Evolutionary conservation across 2,329 filamentous ascomycete species (phyloP), one percentile per base, ranked within the genome.

Genomic region (Trichoderma atroviride): DNA sequence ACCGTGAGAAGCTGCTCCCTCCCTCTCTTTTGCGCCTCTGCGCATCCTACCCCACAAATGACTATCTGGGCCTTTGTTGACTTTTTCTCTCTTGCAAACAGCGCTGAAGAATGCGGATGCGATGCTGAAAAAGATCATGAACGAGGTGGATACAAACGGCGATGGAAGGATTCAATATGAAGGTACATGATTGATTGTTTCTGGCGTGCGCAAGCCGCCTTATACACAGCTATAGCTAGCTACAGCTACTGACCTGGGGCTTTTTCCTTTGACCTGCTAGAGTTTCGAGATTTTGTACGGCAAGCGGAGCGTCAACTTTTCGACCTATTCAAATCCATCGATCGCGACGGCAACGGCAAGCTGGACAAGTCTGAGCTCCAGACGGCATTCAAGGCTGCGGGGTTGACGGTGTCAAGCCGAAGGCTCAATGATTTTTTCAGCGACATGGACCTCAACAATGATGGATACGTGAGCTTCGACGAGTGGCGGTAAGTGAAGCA

Each of bases 161-260:
- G 94, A 98, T 79, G 93, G 95, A 72, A 91, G 89, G 76, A 98
- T 99, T 75, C 91, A 96, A 80, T 97, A 93, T 79, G 88, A 94
- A 82, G 93, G 93, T 96, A 85, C 78, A 86, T 76, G 71, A 67
- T 31, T 40, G 16, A 67, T 22, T 59, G 55, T 35, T 50, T 11
- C 22, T 67, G 63, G 53, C 55, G 55, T 13, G 43, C 24, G 53
- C 35, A 33, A 3, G 40, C 55, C 29, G 40, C 53, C 60, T 24
- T 29, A 22, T 33, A 57, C 19, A 31, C 22, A 31, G 27, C 52
- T 55, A 31, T 5, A 55, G 33, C 50, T 59, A 40, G 50, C 33
- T 59, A 40, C 55, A 43, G 63, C 40, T 59, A 52, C 63, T 67
- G 33, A 67, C 63, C 33, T 67, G 71, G 27, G 35, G 37, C 33